Conservation (phyloP, 179 eudicot genomes). For the Corrigiola litoralis region DNA sequence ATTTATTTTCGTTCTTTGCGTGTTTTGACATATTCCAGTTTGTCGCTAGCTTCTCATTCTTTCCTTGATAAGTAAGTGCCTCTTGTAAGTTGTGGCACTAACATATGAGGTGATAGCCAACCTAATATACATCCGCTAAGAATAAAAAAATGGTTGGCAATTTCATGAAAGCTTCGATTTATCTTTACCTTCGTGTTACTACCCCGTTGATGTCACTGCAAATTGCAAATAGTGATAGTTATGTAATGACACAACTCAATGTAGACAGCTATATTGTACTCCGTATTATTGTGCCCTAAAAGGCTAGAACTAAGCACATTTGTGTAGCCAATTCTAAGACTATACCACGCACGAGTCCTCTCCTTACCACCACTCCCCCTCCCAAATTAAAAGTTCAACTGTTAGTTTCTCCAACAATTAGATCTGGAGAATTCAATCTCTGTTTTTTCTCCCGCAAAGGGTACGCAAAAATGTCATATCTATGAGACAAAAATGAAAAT, state of each 20-base stretch:
- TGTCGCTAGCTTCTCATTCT: neutral
- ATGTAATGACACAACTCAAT: neutral
- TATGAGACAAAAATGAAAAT: no score
- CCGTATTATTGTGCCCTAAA: neutral
- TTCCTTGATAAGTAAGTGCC: constrained; percentile 6
- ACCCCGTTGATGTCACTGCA: neutral
- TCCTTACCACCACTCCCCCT: no score
- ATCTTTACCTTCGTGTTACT: no score
- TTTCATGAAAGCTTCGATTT: neutral
- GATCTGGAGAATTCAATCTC: no score
- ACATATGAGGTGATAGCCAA: constrained; percentile 16
- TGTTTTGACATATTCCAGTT: constrained; percentile 3
- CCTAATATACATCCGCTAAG: constrained; percentile 4
- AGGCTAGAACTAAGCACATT: neutral
- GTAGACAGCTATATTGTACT: neutral
- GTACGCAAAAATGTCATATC: no score
- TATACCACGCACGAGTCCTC: no score
- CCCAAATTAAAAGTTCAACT: no score
- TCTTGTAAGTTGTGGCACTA: neutral
- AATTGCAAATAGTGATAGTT: no score
- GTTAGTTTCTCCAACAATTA: no score
- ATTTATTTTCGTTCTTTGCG: neutral
- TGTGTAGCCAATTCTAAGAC: neutral
- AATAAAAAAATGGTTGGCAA: neutral
- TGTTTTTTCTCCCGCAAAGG: no score